These are phyloP conservation scores for Cnidoscolus chayamansa DNA, from an alignment of 441 rosid species.

Conservation along the genomic window DNA sequence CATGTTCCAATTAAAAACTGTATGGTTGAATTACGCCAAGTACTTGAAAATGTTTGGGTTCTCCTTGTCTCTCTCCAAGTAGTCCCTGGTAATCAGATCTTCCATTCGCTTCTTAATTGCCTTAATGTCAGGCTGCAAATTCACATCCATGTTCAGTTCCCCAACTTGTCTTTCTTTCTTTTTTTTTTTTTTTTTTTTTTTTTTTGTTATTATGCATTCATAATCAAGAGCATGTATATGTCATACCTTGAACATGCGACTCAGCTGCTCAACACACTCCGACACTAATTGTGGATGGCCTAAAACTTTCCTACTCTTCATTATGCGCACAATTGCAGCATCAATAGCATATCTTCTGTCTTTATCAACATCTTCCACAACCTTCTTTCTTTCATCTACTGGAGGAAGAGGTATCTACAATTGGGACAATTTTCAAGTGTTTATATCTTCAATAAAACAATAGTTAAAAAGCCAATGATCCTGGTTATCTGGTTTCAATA, in stretches of 20 bases:
- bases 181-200: no score
- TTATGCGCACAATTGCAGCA: slow-evolving; percentile 94
- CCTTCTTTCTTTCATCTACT: slow-evolving; percentile 86
- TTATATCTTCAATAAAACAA: background rate
- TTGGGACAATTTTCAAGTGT: background rate
- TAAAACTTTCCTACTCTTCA: slow-evolving; percentile 87
- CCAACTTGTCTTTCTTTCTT: background rate
- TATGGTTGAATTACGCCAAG: slow-evolving; percentile 45
- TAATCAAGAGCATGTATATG: background rate
- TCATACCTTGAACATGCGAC: slow-evolving; percentile 88
- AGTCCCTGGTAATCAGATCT: slow-evolving; percentile 82
- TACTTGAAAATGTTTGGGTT: slow-evolving; percentile 59
- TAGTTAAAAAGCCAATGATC: background rate
- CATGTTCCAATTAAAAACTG: background rate
- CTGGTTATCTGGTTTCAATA: background rate
- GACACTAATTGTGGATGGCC: slow-evolving; percentile 78
- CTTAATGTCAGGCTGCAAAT: slow-evolving; percentile 92
- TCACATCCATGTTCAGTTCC: background rate
- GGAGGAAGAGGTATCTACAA: slow-evolving; percentile 87
- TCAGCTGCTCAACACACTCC: slow-evolving; percentile 90
- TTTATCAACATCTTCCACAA: slow-evolving; percentile 87
- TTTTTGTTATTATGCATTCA: background rate
- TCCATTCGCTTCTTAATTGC: slow-evolving; percentile 95
- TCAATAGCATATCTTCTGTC: slow-evolving; percentile 88
- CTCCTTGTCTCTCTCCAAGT: slow-evolving; percentile 75